Base-by-base conservation (phyloP, 2,329 filamentous ascomycete genomes). In the Didymella keratinophila region DNA sequence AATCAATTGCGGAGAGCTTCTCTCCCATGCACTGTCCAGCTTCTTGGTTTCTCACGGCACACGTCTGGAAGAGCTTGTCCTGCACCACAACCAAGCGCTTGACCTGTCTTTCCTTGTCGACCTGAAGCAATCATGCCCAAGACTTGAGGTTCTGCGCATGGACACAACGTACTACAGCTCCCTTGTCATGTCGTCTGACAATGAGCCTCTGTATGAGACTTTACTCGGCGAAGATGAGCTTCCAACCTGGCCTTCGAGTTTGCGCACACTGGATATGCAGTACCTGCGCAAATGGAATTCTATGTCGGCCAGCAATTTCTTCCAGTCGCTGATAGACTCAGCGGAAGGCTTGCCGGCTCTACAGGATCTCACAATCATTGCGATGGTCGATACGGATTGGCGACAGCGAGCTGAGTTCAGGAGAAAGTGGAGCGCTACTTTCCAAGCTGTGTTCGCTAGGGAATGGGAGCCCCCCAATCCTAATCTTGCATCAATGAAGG, bases 61-160 rank as follows among this genome's bases (percentile, higher is more conserved):
- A 21, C 79, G 85, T n/a, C 79, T 98, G 21, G 83, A 84, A 51
- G 84, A 85, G 36, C 81, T 98, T 8, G 84, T 83, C 1, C 80
- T 97, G 5, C 86, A 89, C 52, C 90, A 96, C 76, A 96, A 96
- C 68, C 88, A 91, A 61, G 87, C 89, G 2, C 81, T 97, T 37
- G 89, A 88, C 67, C 78, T 97, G 39, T 86, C 84, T 0, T 97
- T 97, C 68, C 81, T 95, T 7, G 84, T 87, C 0, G 76, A 83
- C 25, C 78, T 98, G 44, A 87, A 85, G 18, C 74, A 79, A 4
- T 83, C 84, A 1, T 97, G 93, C 70, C 91, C 92, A 0, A 81
- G 83, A 3, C 81, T 98, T 6, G 82, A 89, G 68, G 83, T 85
- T 23, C 80, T 98, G 37, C 85, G 84, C 47, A 89, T 96, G 83